Percentiles rank a stretch among this genome's conserved stretches.
phyloP scores from a whole-genome alignment of 352 stramenopile genomes.

The Pythium plurisporium region DNA sequence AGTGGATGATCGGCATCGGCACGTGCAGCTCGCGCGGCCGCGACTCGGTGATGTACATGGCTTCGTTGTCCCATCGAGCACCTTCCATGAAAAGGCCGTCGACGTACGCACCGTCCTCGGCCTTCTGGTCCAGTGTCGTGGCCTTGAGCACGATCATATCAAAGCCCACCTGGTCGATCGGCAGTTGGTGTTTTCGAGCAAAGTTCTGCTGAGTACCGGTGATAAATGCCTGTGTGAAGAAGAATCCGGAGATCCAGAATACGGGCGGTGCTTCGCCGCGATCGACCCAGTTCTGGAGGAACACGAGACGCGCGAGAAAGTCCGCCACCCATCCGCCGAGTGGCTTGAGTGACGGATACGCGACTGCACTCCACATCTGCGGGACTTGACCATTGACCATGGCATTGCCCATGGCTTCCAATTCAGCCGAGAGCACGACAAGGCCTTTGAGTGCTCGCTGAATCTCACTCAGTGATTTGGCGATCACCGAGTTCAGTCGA shows the following conservation, averaged over 20 bases:
- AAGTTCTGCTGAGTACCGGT: slow-evolving; percentile 93
- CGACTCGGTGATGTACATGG: slow-evolving; percentile 78
- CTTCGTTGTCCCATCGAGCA: slow-evolving; percentile 71
- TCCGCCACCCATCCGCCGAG: slow-evolving; percentile 91
- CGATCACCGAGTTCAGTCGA: slow-evolving; percentile 70
- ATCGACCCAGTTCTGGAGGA: slow-evolving; percentile 82
- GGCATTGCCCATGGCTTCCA: slow-evolving; percentile 91
- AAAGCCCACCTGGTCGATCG: slow-evolving; percentile 89
- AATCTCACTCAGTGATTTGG: slow-evolving; percentile 81
- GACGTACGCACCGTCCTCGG: slow-evolving; percentile 87
- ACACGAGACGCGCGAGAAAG: slow-evolving; percentile 78
- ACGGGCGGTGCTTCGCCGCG: slow-evolving; percentile 67
- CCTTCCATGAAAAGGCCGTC: slow-evolving; percentile 91
- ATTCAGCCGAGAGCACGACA: slow-evolving; percentile 90
- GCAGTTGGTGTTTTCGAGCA: slow-evolving; percentile 86
- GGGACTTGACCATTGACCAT: slow-evolving; percentile 92
- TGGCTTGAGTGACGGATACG: slow-evolving; percentile 91
- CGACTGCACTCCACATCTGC: slow-evolving; percentile 69
- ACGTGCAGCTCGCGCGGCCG: slow-evolving; percentile 84
- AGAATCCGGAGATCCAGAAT: slow-evolving; percentile 94
- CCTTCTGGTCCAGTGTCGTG: slow-evolving; percentile 37
- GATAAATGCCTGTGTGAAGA: slow-evolving; percentile 94
- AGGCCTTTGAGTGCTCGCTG: slow-evolving; percentile 91
- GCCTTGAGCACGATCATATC: slow-evolving; percentile 83
- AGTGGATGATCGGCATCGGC: slow-evolving; percentile 78